These are phyloP conservation scores for Aspergillus persii DNA, from an alignment of 2,329 filamentous ascomycete species.

Conservation along the genomic window DNA sequence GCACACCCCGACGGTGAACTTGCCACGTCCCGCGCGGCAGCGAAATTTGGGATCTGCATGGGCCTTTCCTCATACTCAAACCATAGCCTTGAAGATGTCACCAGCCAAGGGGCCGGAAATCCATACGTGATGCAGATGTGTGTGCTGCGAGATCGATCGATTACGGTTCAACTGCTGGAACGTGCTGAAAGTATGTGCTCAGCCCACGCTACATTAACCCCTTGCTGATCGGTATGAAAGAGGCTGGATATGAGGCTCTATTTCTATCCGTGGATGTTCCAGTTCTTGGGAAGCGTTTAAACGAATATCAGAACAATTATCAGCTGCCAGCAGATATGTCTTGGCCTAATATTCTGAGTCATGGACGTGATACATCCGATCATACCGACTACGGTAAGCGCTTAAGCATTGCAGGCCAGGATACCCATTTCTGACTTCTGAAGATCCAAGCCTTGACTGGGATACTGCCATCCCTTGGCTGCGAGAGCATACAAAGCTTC, in stretches of 20 bases:
- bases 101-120: slow-evolving; percentile 39
- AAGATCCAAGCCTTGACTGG: slow-evolving; percentile 49
- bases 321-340: slow-evolving; percentile 44
- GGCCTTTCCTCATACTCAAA: slow-evolving; percentile 50
- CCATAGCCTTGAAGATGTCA: slow-evolving; percentile 48
- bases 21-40: slow-evolving; percentile 49
- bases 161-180: slow-evolving; percentile 43
- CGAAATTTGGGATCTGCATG: slow-evolving; percentile 46
- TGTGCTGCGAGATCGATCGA: slow-evolving; percentile 49
- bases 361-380: slow-evolving; percentile 20
- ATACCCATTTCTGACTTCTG: neutral
- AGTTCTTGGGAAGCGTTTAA: slow-evolving; percentile 52
- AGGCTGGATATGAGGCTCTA: slow-evolving; percentile 53
- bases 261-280: slow-evolving; percentile 57
- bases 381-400: slow-evolving; percentile 29
- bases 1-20: slow-evolving; percentile 54
- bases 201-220: neutral
- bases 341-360: slow-evolving; percentile 45
- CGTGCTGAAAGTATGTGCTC: slow-evolving; percentile 42
- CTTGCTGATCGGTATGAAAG: slow-evolving; percentile 15
- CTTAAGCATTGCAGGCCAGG: neutral
- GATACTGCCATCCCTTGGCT: slow-evolving; percentile 51
- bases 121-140: slow-evolving; percentile 57
- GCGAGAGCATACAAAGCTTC: slow-evolving; percentile 46
- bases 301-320: slow-evolving; percentile 56